Base-by-base conservation (phyloP, 2,329 filamentous ascomycete species). In the Penicillium frequentans region DNA sequence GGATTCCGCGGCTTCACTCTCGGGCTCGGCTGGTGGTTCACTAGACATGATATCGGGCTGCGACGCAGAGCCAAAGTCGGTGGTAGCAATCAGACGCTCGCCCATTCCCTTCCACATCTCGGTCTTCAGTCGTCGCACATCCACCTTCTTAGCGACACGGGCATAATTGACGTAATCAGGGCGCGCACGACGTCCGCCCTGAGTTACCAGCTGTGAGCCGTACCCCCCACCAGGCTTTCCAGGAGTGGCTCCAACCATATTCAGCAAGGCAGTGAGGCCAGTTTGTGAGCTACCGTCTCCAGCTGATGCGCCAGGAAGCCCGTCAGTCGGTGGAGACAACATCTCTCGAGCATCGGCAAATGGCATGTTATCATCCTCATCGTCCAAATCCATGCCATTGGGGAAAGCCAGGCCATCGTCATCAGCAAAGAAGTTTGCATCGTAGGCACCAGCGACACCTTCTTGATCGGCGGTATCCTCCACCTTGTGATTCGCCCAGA, bases 391-490 rank as follows among this genome's bases (percentile, higher is more conserved):
- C 50, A 76, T 68, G 35, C 77, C 78, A 53, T 79, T 76, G 31
- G 77, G 77, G 64, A 79, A 79, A 16, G 76, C 73, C 52, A 78
- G 69, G 9, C 77, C 78, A 61, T 81, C 79, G 68, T 98, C 95
- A 68, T 95, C 89, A 13, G 76, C 77, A 80, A 98, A 99, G 83
- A 98, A 99, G 74, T 98, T 90, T 57, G 95, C 93, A 72, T 98
- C 92, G 75, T 98, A 99, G 70, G 96, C 88, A 59, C 93, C 93
- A 3, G 83, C 82, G 37, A 77, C 82, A 3, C 80, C 83, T 45
- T 86, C 86, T 24, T 88, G 87, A 50, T 79, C 76, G 61, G 71
- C 71, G 45, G 71, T 86, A 72, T 85, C 90, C 76, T 83, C 86
- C 42, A 63, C 72, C 67, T 70, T 77, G 57, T 75, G 75, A 43